These are phyloP conservation scores for Ceratocystis diversiconidia DNA, from an alignment of 2,329 filamentous ascomycete species.

Conservation along the genomic window DNA sequence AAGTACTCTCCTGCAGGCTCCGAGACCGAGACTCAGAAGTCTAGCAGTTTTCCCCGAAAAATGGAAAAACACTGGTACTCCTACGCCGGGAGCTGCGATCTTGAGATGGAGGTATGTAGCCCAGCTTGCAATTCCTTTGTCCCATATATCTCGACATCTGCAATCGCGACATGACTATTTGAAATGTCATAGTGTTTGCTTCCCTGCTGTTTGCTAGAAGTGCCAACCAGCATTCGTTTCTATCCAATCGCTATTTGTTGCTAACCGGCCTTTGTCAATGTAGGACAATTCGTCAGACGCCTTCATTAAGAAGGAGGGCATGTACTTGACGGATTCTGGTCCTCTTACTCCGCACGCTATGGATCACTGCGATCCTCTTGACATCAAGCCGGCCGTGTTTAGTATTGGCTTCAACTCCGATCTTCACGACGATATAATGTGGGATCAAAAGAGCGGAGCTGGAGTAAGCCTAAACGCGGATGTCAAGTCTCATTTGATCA, in stretches of 20 bases:
- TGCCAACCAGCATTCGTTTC: not conserved
- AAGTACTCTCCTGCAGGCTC: not conserved
- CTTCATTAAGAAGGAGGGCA: not conserved
- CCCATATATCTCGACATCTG: not conserved
- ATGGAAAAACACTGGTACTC: conserved; percentile 12
- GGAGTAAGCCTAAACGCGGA: not conserved
- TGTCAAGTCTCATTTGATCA: not conserved
- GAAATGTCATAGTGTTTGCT: not conserved
- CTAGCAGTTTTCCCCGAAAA: not conserved
- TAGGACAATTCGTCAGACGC: not conserved
- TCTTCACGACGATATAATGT: not conserved
- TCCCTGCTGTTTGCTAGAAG: not conserved
- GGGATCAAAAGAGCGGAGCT: not conserved
- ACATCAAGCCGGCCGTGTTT: not conserved
- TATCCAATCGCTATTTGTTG: not conserved
- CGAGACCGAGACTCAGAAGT: not conserved
- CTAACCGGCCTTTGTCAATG: not conserved
- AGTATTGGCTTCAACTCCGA: not conserved
- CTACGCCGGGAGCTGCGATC: not conserved
- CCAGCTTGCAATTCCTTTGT: not conserved
- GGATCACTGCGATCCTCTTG: not conserved
- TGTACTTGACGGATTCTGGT: not conserved
- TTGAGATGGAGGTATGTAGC: conserved; percentile 8
- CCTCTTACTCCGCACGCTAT: not conserved
- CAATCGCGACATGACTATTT: not conserved